Conservation (phyloP, 2,329 filamentous ascomycete species). For the Escovopsis sp. region DNA sequence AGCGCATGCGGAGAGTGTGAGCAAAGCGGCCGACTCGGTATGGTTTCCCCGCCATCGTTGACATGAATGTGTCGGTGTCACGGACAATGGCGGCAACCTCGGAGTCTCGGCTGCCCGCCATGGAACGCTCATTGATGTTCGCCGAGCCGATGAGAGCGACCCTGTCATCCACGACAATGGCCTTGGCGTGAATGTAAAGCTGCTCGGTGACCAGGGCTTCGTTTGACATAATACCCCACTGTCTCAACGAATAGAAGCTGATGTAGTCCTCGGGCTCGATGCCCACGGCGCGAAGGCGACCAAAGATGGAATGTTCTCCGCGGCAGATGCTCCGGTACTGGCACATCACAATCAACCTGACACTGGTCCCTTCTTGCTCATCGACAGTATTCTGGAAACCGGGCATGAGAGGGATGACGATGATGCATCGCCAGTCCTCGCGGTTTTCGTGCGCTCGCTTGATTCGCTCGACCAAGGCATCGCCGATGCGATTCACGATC, state of each 20-base stretch:
- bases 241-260: slow-evolving; percentile 79
- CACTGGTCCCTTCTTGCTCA: slow-evolving; percentile 83
- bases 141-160: slow-evolving; percentile 90
- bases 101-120: slow-evolving; percentile 84
- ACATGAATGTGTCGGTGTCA: slow-evolving; percentile 85
- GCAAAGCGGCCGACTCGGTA: slow-evolving; percentile 88
- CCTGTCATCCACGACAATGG: slow-evolving; percentile 89
- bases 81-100: slow-evolving; percentile 82
- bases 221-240: slow-evolving; percentile 83
- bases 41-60: slow-evolving; percentile 77
- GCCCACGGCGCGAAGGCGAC: slow-evolving; percentile 58
- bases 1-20: slow-evolving; percentile 76
- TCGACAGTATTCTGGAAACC: slow-evolving; percentile 96
- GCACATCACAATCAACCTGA: slow-evolving; percentile 90
- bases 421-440: slow-evolving; percentile 80
- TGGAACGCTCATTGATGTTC: slow-evolving; percentile 96
- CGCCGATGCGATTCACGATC: slow-evolving; percentile 86
- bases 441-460: slow-evolving; percentile 69
- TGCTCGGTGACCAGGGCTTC: slow-evolving; percentile 85
- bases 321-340: slow-evolving; percentile 94
- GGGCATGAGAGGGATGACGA: slow-evolving; percentile 92
- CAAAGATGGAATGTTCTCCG: slow-evolving; percentile 84
- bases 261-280: slow-evolving; percentile 95
- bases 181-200: slow-evolving; percentile 95
- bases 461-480: slow-evolving; percentile 85